Evolutionary conservation across 2,329 filamentous ascomycete genomes (phyloP), one percentile per base, ranked within the genome.

Genomic region (Diaporthe australafricana): DNA sequence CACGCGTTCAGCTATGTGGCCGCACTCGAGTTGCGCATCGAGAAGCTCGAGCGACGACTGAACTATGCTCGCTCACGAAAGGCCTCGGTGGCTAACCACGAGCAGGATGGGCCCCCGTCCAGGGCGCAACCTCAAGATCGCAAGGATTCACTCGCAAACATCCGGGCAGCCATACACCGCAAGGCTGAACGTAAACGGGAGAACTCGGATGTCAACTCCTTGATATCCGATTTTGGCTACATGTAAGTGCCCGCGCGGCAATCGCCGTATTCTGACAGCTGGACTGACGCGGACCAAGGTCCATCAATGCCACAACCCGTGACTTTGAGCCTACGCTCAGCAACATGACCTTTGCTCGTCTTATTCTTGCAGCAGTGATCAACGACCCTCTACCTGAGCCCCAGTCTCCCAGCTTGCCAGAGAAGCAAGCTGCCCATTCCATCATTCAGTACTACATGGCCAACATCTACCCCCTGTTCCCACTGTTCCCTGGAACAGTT

Each of bases 201-300:
- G 80, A 93, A 93, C 56, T 93, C 92, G 0, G 94, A 97, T 80
- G 94, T 98, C 68, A 96, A 98, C 82, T 92, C 96, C 68, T 85
- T 98, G 3, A 94, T 98, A 27, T 97, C 95, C 1, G 95, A 98
- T 78, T 98, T 98, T 85, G 95, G 95, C 68, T 96, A 94, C 78
- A 84, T 98, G 91, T 97, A 80, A 82, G 92, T 80, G 35, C 27
- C 56, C 25, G 14, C 25, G 14, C 27, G 30, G 45, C 30, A 35
- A 62, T 50, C 60, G 22, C 32, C 20, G 9, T 22, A 25, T 3
- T 12, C 40, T 57, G 11, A 20, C 45, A 7, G 5, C 11, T 57
- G 56, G 70, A 22, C 62, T 73, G 75, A 74, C 42, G 72, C 75
- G 55, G 22, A 30, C 62, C 20, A 77, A 96, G 94, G 70, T 94